These are phyloP conservation scores for Ophiostoma pallidulum DNA, from an alignment of 2,329 filamentous ascomycete genomes.

Conservation along the genomic window DNA sequence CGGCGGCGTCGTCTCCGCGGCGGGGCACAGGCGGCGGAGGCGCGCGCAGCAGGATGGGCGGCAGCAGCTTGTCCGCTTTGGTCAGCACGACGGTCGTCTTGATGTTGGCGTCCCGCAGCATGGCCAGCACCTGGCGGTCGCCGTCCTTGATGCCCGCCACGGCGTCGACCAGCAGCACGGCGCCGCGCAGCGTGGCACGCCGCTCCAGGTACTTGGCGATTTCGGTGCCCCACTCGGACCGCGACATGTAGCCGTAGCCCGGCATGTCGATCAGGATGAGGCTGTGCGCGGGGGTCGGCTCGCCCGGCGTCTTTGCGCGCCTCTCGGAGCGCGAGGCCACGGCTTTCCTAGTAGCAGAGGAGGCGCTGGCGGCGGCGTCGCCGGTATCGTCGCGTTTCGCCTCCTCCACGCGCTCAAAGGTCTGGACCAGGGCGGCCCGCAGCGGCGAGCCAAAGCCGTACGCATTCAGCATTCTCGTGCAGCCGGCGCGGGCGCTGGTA, in stretches of 20 bases:
- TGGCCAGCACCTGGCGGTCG: conserved; percentile 37
- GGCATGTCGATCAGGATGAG: conserved; percentile 34
- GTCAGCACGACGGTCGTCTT: conserved; percentile 44
- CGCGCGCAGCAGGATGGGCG: background rate
- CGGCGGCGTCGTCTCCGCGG: background rate
- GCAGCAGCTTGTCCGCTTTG: conserved; percentile 43
- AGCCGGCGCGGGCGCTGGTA: conserved; percentile 42
- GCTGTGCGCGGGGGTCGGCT: conserved; percentile 35
- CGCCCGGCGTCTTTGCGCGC: conserved; percentile 17
- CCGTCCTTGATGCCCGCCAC: conserved; percentile 41
- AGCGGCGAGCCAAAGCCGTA: conserved; percentile 42
- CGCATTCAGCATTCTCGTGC: conserved; percentile 45
- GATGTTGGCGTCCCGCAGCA: conserved; percentile 36
- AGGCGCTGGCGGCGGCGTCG: background rate
- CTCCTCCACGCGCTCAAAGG: conserved; percentile 16
- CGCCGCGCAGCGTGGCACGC: conserved; percentile 39
- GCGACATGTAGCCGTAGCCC: conserved; percentile 27
- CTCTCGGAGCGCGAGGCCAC: conserved; percentile 15
- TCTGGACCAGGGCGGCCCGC: conserved; percentile 6
- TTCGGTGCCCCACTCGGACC: conserved; percentile 41
- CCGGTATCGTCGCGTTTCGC: background rate
- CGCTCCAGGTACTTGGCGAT: conserved; percentile 41
- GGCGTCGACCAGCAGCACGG: conserved; percentile 43
- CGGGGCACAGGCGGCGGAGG: background rate
- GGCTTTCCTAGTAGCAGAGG: conserved; percentile 6